These are phyloP conservation scores for Rhizopus microsporus DNA, from an alignment of 371 early-diverging fungal genomes.

Conservation along the genomic window DNA sequence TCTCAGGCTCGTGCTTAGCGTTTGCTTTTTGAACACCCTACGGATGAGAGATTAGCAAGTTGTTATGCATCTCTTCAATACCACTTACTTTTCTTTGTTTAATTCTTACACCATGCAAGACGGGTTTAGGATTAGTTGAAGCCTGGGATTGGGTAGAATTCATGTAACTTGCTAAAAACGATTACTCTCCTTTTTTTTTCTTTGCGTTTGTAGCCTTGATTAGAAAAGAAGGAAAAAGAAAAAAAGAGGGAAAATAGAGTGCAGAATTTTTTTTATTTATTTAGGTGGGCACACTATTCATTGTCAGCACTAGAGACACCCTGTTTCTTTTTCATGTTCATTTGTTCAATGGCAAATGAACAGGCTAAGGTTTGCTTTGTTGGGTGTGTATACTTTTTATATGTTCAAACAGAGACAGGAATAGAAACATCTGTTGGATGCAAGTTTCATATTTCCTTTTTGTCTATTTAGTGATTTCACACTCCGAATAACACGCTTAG, in stretches of 20 bases:
- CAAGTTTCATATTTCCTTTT: too few relatives aligned
- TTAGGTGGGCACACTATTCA: too few relatives aligned
- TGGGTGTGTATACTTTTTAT: too few relatives aligned
- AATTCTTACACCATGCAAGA: conserved; percentile 83
- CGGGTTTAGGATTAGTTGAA: conserved; percentile 60
- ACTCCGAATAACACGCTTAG: not conserved
- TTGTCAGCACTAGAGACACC: too few relatives aligned
- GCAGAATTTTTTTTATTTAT: not conserved
- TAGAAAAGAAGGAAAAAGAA: not conserved
- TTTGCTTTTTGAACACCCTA: conserved; percentile 84
- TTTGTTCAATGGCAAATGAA: too few relatives aligned
- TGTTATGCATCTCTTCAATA: not conserved
- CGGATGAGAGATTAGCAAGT: conserved; percentile 6
- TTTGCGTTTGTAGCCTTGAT: conserved; percentile 12
- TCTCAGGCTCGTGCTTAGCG: conserved; percentile 85
- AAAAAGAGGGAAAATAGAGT: not conserved
- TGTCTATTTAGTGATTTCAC: too few relatives aligned
- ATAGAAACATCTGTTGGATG: too few relatives aligned
- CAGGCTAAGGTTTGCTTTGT: too few relatives aligned
- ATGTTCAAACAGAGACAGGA: too few relatives aligned
- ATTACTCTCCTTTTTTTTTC: conserved; percentile 22
- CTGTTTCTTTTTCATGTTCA: too few relatives aligned
- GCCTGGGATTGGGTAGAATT: conserved; percentile 61
- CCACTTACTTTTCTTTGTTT: conserved; percentile 70
- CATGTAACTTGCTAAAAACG: conserved; percentile 47